Base-by-base conservation (phyloP, 2,329 filamentous ascomycete species). In the Phyllosticta capitalensis region DNA sequence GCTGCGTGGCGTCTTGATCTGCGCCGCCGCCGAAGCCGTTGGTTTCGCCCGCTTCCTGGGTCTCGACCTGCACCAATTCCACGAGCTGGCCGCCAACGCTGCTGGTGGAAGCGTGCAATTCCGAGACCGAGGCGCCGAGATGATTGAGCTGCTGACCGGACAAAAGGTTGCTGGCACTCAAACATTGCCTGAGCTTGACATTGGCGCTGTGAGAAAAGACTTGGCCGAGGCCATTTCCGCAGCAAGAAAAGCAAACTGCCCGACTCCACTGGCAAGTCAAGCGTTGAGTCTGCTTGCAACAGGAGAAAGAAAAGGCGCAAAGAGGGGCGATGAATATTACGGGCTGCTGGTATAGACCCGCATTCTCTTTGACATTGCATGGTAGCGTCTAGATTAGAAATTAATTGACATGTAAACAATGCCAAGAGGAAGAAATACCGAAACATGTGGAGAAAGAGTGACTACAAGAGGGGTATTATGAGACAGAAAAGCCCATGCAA, bases 61-160 rank as follows among this genome's bases (percentile, higher is more conserved):
- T 17, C 65, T 75, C n/a, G 70, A 71, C 1, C 64, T 74, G 9
- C 56, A 66, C 0, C 72, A 74, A 59, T 64, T 74, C 9, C 73
- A 73, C 62, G 67, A 69, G 28, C 60, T 74, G 20, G 70, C 68
- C 1, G 67, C 67, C 10, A 71, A 73, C 49, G 72, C 72, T 1
- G 72, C 72, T 2, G 72, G 72, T 24, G 71, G 70, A 2, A 74
- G 72, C 57, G 62, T 61, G 9, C 69, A 71, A 62, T 74, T 74
- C 56, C 68, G 69, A 52, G 63, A 67, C 2, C 65, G 63, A 20
- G 72, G 70, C 0, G 62, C 62, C 7, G 68, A 69, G 59, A 68
- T 73, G 65, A 68, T 74, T 54, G 58, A 65, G 1, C 63, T 69
- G 9, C 52, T 74, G 50, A 69, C 69, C 9, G 71, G 70, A 0